Percentiles rank a stretch among this genome's conserved stretches.
Conservation (phyloP, 352 stramenopile genomes). For the Phytophthora vignae region DNA sequence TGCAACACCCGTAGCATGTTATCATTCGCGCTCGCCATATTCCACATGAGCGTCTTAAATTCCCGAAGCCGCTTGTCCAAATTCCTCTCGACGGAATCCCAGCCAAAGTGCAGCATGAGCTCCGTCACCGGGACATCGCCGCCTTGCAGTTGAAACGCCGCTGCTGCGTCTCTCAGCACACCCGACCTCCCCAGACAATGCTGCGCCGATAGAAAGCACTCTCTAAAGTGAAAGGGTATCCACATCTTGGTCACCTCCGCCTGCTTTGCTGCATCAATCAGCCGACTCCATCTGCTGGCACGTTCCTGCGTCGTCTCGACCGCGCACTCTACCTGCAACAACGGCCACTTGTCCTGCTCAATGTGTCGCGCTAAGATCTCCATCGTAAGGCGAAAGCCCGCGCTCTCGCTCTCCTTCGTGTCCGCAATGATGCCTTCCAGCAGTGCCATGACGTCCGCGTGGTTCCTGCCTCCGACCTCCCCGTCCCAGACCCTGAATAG, state of each 20-base stretch:
- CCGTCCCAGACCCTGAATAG: slow-evolving; percentile 9
- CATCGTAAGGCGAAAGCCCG: slow-evolving; percentile 15
- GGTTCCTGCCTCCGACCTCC: not conserved
- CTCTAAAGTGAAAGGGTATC: slow-evolving; percentile 20
- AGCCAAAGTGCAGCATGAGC: slow-evolving; percentile 23
- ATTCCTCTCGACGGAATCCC: slow-evolving; percentile 11
- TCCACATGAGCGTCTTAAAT: slow-evolving; percentile 20
- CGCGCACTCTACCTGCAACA: slow-evolving; percentile 5
- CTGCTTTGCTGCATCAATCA: slow-evolving; percentile 1
- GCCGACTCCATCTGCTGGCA: slow-evolving; percentile 4
- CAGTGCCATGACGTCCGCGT: slow-evolving; percentile 1
- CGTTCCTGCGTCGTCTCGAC: slow-evolving; percentile 10
- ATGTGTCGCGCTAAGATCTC: slow-evolving; percentile 19
- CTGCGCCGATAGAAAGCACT: slow-evolving; percentile 15
- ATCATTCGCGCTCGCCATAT: slow-evolving; percentile 5
- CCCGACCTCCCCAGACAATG: slow-evolving; percentile 20
- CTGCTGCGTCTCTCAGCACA: slow-evolving; percentile 11
- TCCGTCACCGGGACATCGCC: slow-evolving; percentile 11
- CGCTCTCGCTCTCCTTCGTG: slow-evolving; percentile 14
- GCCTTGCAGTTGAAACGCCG: not conserved
- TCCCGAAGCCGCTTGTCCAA: slow-evolving; percentile 23
- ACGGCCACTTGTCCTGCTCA: slow-evolving; percentile 17
- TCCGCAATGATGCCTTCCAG: slow-evolving; percentile 18
- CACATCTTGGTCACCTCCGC: slow-evolving; percentile 17
- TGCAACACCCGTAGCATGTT: slow-evolving; percentile 4